Conservation (phyloP, 768 basidiomycete genomes). For the Strobilomyces echinocephalus region DNA sequence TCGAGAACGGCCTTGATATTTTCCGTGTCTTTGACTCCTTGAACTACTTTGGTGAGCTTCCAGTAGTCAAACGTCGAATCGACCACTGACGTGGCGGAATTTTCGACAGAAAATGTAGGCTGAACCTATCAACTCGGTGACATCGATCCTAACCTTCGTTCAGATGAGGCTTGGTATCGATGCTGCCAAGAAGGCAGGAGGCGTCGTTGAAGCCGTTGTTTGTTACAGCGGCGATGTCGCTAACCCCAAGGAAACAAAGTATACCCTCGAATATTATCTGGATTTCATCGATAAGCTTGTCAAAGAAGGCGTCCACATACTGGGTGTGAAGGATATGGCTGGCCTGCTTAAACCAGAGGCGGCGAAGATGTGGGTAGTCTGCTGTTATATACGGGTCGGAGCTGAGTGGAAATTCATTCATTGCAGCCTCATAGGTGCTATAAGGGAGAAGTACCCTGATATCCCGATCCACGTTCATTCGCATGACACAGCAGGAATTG, state of each 20-base stretch:
- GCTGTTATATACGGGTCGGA: neutral
- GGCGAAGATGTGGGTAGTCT: conserved; percentile 68
- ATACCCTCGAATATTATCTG: conserved; percentile 95
- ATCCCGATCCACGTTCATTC: conserved; percentile 99
- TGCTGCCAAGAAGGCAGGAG: conserved; percentile 98
- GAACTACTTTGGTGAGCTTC: conserved; percentile 86
- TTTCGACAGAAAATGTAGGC: conserved; percentile 61
- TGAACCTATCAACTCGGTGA: neutral
- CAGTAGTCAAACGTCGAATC: neutral
- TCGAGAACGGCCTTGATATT: conserved; percentile 99
- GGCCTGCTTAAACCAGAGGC: conserved; percentile 93
- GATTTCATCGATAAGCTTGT: conserved; percentile 93
- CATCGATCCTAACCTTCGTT: conserved; percentile 13
- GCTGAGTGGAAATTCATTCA: conserved; percentile 4
- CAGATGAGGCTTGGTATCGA: conserved; percentile 98
- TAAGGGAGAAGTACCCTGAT: conserved; percentile 94
- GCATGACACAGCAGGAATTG: conserved; percentile 98
- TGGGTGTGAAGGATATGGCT: conserved; percentile 99
- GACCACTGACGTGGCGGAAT: conserved; percentile 4
- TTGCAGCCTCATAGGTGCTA: conserved; percentile 81
- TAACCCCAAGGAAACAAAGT: conserved; percentile 91
- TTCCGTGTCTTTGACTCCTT: conserved; percentile 99
- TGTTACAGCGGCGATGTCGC: conserved; percentile 99
- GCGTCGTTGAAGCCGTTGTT: conserved; percentile 94
- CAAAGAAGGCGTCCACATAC: conserved; percentile 90